Evolutionary conservation across 768 basidiomycete species (phyloP), one percentile per base, ranked within the genome.

Genomic region (Suillus hirtellus): DNA sequence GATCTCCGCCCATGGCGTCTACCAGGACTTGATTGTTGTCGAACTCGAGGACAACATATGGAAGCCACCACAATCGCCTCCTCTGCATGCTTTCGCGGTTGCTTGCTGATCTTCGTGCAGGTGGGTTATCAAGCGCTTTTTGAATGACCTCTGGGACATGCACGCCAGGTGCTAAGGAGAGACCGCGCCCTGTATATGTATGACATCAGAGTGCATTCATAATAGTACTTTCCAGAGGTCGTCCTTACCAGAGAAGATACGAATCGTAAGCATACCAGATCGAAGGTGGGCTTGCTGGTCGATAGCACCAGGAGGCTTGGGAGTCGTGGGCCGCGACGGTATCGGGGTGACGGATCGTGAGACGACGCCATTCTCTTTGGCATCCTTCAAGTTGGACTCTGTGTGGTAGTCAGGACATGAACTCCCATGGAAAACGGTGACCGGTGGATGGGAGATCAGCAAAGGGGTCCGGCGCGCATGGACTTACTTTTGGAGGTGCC

Each of bases 21-120:
- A 99, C 89, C 67, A 99, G 79, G 69, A 99, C 89, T 76, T 99
- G 96, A 77, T 99, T 99, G 83, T 94, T 95, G 79, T 95, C 92
- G 80, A 96, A 96, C 78, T 98, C 96, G 68, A 99, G 88, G 47
- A 99, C 97, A 73, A 99, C 92, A 69, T 92, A 99, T 35, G 97
- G 97, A 42, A 99, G 84, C 92, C 92, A 95, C 90, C 90, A 89
- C 77, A 89, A 90, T 64, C 95, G 93, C 76, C 89, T 93, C 67
- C 97, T 84, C 74, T 96, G 95, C 74, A 96, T 79, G 71, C 92
- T 95, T 70, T 98, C 96, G 52, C 96, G 85, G 74, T 93, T 90
- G 75, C 87, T 89, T 6, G 85, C 83, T 8, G 86, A 84, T 53
- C 80, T 81, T 56, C 87, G 80, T 9, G 84, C 77, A 4, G 85